phyloP scores from a whole-genome alignment of 805 yeast genomes.

The Nematodospora valgi region DNA sequence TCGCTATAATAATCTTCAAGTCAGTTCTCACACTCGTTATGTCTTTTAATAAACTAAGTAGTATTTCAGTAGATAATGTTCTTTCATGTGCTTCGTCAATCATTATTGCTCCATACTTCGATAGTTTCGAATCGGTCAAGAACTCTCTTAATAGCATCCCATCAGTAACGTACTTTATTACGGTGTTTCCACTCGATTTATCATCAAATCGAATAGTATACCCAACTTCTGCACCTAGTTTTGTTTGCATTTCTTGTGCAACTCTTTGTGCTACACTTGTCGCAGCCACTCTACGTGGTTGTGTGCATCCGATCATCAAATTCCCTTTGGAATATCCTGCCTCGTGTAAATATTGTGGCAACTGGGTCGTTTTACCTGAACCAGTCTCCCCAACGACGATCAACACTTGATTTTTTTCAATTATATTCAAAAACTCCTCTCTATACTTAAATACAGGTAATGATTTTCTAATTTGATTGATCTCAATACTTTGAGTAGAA shows the following conservation, averaged over 20 bases:
- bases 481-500: constrained; percentile 11
- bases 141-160: constrained; percentile 92
- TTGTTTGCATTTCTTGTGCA: constrained; percentile 79
- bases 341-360: constrained; percentile 83
- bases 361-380: constrained; percentile 91
- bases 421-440: constrained; percentile 54
- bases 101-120: constrained; percentile 75
- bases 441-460: constrained; percentile 74
- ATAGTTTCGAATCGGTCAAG: constrained; percentile 67
- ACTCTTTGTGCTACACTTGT: constrained; percentile 87
- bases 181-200: constrained; percentile 58
- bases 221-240: constrained; percentile 87
- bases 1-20: constrained; percentile 74
- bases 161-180: constrained; percentile 88
- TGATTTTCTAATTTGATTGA: constrained; percentile 55
- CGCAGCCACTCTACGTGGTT: constrained; percentile 95
- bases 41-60: constrained; percentile 78
- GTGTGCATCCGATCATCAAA: constrained; percentile 74
- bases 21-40: constrained; percentile 62
- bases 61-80: constrained; percentile 82
- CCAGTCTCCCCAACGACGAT: constrained; percentile 88
- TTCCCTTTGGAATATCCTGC: constrained; percentile 61
- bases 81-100: constrained; percentile 98
- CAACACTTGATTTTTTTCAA: constrained; percentile 60
- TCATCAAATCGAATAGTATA: constrained; percentile 88